Conservation (phyloP, 257 asterid genomes). For the Hygrophila difformis region DNA sequence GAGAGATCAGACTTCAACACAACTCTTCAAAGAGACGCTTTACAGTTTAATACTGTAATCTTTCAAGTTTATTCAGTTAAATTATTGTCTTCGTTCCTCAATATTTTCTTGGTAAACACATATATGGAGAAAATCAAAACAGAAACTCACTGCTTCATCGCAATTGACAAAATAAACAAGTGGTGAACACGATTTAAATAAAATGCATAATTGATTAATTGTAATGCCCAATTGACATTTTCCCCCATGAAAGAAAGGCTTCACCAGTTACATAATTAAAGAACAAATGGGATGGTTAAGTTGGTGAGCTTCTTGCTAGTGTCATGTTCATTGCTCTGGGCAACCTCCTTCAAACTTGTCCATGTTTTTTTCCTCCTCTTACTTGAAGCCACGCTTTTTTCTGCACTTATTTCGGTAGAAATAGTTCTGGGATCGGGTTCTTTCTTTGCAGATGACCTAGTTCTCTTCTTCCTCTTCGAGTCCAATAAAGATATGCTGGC, state of each 20-base stretch:
- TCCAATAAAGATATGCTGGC: slow-evolving; percentile 38
- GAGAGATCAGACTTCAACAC: too few relatives aligned
- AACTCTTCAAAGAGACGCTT: too few relatives aligned
- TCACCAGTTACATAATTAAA: slow-evolving; percentile 11
- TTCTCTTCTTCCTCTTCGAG: slow-evolving; percentile 45
- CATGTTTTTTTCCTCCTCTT: slow-evolving; percentile 50
- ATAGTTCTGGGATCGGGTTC: slow-evolving; percentile 20
- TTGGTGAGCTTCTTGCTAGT: slow-evolving; percentile 21
- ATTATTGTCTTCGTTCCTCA: too few relatives aligned
- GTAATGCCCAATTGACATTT: too few relatives aligned
- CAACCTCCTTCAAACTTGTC: slow-evolving; percentile 71
- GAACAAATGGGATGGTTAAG: slow-evolving; percentile 38
- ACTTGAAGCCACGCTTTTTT: too few relatives aligned
- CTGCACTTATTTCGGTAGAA: slow-evolving; percentile 16
- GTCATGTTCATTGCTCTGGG: slow-evolving; percentile 31
- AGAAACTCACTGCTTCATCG: slow-evolving; percentile 12
- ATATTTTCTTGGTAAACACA: too few relatives aligned
- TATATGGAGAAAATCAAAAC: not conserved
- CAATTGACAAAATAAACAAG: slow-evolving; percentile 9
- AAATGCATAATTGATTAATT: too few relatives aligned
- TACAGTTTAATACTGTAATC: too few relatives aligned
- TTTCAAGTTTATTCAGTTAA: too few relatives aligned
- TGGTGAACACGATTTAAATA: slow-evolving; percentile 7
- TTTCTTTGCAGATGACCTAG: slow-evolving; percentile 37
- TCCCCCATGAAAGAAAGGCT: too few relatives aligned